These are phyloP conservation scores for Pseudogymnoascus sp. DNA, from an alignment of 2,329 filamentous ascomycete genomes.

Conservation along the genomic window DNA sequence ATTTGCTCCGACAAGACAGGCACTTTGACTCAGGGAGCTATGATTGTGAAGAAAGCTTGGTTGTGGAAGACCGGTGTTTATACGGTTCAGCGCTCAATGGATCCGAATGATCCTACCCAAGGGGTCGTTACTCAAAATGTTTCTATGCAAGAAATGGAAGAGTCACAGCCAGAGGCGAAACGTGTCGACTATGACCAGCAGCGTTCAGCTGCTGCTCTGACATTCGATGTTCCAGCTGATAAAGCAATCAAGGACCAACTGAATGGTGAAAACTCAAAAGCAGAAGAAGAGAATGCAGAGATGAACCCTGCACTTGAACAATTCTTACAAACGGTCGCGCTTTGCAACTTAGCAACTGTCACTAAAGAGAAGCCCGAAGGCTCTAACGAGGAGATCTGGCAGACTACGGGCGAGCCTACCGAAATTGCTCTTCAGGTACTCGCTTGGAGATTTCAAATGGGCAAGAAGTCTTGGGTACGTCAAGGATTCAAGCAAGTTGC, in stretches of 20 bases:
- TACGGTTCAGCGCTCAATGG: slow-evolving; percentile 43
- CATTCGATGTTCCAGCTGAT: slow-evolving; percentile 54
- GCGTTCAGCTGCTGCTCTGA: slow-evolving; percentile 52
- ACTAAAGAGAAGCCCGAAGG: slow-evolving; percentile 29
- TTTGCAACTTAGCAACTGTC: slow-evolving; percentile 53
- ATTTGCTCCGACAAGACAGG: slow-evolving; percentile 77
- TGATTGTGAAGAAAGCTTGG: slow-evolving; percentile 54
- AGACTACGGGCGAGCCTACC: slow-evolving; percentile 55
- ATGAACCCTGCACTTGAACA: slow-evolving; percentile 38
- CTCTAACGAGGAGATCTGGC: slow-evolving; percentile 40
- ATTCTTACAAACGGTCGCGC: slow-evolving; percentile 46
- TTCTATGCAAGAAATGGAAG: slow-evolving; percentile 18
- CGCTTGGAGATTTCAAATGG: slow-evolving; percentile 50
- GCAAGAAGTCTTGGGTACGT: slow-evolving; percentile 35
- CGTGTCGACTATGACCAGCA: slow-evolving; percentile 53
- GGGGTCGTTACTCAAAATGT: slow-evolving; percentile 36
- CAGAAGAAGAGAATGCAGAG: slow-evolving; percentile 28
- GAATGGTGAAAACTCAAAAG: slow-evolving; percentile 24
- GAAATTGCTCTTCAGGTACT: slow-evolving; percentile 63
- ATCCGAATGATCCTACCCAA: slow-evolving; percentile 48
- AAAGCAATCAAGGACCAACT: slow-evolving; percentile 24
- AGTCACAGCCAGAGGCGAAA: slow-evolving; percentile 32
- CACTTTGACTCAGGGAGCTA: slow-evolving; percentile 52
- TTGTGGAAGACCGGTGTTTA: slow-evolving; percentile 46
- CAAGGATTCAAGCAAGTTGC: slow-evolving; percentile 45